A percentile compares a stretch with the other conserved stretches of the same genome.
Conservation (phyloP, 2,329 filamentous ascomycete genomes). For the Neofusicoccum sp. region DNA sequence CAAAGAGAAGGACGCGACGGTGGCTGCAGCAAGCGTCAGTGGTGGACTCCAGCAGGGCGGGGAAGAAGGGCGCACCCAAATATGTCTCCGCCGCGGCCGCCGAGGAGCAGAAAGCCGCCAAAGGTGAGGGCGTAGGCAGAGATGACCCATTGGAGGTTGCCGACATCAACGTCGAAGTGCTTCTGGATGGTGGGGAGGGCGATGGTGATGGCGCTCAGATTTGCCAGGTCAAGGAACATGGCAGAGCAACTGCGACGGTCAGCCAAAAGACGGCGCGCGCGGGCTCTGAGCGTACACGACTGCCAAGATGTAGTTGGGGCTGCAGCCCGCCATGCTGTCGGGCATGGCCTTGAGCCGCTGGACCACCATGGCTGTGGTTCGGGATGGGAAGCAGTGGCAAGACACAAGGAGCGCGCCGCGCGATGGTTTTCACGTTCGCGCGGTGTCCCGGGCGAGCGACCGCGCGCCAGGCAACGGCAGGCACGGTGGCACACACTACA, state of each 20-base stretch:
- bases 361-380: not conserved
- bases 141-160: constrained; percentile 17
- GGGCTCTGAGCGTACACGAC: not conserved
- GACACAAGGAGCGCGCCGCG: not conserved
- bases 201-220: constrained; percentile 18
- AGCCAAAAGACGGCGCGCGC: not conserved
- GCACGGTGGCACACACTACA: no score
- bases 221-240: constrained; percentile 18
- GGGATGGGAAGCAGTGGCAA: not conserved
- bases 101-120: constrained; percentile 14
- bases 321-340: not conserved
- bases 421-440: not conserved
- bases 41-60: no score
- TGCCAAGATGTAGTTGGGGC: not conserved
- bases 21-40: not conserved
- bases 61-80: constrained; percentile 2
- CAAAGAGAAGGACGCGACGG: constrained; percentile 12
- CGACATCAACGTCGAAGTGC: constrained; percentile 9
- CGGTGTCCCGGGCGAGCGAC: constrained; percentile 7
- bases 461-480: not conserved
- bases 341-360: not conserved
- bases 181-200: constrained; percentile 16
- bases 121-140: constrained; percentile 17
- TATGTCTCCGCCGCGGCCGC: constrained; percentile 16
- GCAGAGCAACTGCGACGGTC: constrained; percentile 15